A percentile compares a stretch with the other conserved stretches of the same genome.
Evolutionary conservation across 371 early-diverging fungal species (phyloP).

Genomic region (Sporodiniella umbellata): DNA sequence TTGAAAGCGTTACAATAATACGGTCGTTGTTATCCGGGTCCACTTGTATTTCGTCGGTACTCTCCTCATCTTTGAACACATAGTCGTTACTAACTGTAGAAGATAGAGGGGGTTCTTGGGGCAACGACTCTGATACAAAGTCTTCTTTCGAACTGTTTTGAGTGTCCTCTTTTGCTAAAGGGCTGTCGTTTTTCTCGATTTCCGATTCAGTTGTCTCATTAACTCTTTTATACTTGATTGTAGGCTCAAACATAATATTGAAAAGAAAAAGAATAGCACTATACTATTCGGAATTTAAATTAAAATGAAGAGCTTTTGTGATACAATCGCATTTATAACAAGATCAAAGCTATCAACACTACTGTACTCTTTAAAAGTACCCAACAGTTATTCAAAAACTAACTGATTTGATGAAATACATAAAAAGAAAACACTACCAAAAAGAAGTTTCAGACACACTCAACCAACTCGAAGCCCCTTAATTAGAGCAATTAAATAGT

Average conservation of each 20-base stretch:
- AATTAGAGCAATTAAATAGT: no score
- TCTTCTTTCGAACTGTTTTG: not conserved
- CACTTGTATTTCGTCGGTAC: conserved; percentile 25
- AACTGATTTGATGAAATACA: no score
- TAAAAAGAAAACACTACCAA: no score
- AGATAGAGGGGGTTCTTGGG: no score
- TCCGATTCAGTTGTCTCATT: conserved; percentile 7
- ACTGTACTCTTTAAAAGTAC: no score
- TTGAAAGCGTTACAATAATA: conserved; percentile 37
- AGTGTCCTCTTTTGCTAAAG: no score
- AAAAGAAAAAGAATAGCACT: conserved; percentile 1
- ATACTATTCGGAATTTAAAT: not conserved
- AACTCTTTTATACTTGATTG: conserved; percentile 41
- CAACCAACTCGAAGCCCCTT: no score
- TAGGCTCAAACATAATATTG: conserved; percentile 38
- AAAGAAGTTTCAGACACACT: no score
- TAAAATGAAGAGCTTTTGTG: not conserved
- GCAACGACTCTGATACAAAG: not conserved
- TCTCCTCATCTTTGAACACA: conserved; percentile 17
- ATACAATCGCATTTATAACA: no score
- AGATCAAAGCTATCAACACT: no score
- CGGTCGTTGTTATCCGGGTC: conserved; percentile 40
- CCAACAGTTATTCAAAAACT: no score
- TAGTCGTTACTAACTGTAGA: no score
- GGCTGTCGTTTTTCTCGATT: not conserved